Conservation (phyloP, 2,329 filamentous ascomycete genomes). For the Epichloe baconii region DNA sequence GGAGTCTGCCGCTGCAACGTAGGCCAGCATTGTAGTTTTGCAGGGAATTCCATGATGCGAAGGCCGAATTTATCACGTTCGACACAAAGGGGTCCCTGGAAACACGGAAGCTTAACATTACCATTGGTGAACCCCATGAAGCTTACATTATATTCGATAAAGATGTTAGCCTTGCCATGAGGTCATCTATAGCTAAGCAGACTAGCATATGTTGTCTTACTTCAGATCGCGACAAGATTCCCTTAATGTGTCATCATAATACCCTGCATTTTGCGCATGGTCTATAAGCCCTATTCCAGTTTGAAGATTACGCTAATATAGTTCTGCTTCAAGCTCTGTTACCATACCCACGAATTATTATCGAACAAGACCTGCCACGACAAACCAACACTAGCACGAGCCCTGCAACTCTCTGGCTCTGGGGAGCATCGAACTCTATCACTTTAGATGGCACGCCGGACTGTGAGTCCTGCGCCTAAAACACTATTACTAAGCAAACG, state of each 20-base stretch:
- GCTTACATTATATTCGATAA: too few species aligned
- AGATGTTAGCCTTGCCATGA: too few species aligned
- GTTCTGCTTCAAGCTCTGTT: too few species aligned
- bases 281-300: background rate
- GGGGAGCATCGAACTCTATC: conserved; percentile 8
- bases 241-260: conserved; percentile 5
- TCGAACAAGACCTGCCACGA: too few species aligned
- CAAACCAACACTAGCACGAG: conserved; percentile 6
- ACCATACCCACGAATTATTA: too few species aligned
- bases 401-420: conserved; percentile 10
- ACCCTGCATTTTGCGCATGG: conserved; percentile 6
- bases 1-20: background rate
- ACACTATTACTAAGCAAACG: too few species aligned
- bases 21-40: background rate
- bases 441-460: conserved; percentile 9
- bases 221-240: conserved; percentile 5
- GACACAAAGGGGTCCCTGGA: conserved; percentile 4
- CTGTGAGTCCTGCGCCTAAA: too few species aligned
- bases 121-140: too few species aligned
- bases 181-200: conserved; percentile 2
- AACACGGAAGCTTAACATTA: background rate
- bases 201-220: background rate
- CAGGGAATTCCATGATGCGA: conserved; percentile 7
- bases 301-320: background rate
- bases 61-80: conserved; percentile 6